Conservation (phyloP, 1,284 basidiomycete species). For the Marasmius fiardii region DNA sequence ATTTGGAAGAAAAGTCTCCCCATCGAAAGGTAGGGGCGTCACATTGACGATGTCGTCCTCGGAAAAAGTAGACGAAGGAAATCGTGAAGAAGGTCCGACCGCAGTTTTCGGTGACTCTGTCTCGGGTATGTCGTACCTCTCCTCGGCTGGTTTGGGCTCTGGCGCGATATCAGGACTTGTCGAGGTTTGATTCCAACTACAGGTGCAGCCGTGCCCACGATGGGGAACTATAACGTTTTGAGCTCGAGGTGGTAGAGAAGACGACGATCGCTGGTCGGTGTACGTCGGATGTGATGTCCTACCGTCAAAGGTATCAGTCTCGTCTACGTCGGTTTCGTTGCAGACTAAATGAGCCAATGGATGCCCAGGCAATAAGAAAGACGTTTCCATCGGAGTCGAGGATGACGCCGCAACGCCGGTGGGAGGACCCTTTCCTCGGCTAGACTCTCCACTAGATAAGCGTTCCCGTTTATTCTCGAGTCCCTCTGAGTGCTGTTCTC, state of each 20-base stretch:
- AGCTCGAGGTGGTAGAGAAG: not conserved
- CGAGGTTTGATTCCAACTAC: not conserved
- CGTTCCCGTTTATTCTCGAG: not conserved
- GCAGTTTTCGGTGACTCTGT: not conserved
- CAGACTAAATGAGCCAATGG: not conserved
- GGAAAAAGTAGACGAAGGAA: not conserved
- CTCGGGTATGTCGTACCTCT: not conserved
- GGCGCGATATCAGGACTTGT: not conserved
- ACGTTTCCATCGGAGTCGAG: not conserved
- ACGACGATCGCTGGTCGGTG: not conserved
- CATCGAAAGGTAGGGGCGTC: not conserved
- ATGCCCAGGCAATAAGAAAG: not conserved
- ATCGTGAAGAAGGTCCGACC: not conserved
- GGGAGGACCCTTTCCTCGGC: too few species aligned
- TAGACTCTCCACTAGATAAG: not conserved
- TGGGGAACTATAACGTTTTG: not conserved
- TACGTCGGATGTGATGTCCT: not conserved
- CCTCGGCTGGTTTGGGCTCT: not conserved
- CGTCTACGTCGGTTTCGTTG: not conserved
- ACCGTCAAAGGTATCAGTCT: not conserved
- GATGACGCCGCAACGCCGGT: not conserved
- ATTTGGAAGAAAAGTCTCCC: not conserved
- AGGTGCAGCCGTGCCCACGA: not conserved
- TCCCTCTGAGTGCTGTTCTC: not conserved
- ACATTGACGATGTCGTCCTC: not conserved